These are phyloP conservation scores for Amanita fuliginea DNA, from an alignment of 768 basidiomycete genomes.

Conservation along the genomic window DNA sequence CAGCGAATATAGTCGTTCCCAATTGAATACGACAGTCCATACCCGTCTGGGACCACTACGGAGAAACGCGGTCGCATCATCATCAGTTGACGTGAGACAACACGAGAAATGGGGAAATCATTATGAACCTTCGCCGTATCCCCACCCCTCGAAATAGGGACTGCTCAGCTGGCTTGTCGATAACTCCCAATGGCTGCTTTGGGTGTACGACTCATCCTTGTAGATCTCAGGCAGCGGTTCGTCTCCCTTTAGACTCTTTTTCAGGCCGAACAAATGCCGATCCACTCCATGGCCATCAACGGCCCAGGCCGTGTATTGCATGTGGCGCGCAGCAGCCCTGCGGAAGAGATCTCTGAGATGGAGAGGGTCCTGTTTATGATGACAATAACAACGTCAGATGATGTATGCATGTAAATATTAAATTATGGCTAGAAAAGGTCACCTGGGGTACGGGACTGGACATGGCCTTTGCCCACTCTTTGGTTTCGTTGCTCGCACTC, in stretches of 20 bases:
- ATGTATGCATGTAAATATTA: slow-evolving; percentile 11
- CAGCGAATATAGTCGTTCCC: slow-evolving; percentile 77
- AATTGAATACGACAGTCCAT: slow-evolving; percentile 86
- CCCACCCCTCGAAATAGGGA: slow-evolving; percentile 86
- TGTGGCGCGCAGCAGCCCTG: slow-evolving; percentile 69
- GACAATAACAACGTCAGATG: not conserved
- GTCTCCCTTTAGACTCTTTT: slow-evolving; percentile 63
- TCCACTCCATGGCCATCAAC: slow-evolving; percentile 94
- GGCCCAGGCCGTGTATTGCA: slow-evolving; percentile 83
- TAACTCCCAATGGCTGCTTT: slow-evolving; percentile 84
- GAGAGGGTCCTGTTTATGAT: slow-evolving; percentile 19
- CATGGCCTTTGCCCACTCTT: slow-evolving; percentile 89
- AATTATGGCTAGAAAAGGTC: not conserved
- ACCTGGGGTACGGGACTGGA: slow-evolving; percentile 41
- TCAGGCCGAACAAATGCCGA: slow-evolving; percentile 89
- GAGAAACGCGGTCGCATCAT: not conserved
- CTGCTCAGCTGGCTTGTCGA: slow-evolving; percentile 83
- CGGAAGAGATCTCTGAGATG: slow-evolving; percentile 61
- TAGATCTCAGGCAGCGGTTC: slow-evolving; percentile 70
- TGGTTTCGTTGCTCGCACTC: slow-evolving; percentile 70
- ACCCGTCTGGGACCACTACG: slow-evolving; percentile 82
- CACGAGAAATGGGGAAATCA: slow-evolving; percentile 5
- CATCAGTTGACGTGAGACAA: not conserved
- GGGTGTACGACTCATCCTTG: slow-evolving; percentile 55
- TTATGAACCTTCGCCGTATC: slow-evolving; percentile 83